Evolutionary conservation across 495 filamentous ascomycete species (phyloP), one percentile per base, ranked within the genome.

Genomic region (Penicillium odoratum): DNA sequence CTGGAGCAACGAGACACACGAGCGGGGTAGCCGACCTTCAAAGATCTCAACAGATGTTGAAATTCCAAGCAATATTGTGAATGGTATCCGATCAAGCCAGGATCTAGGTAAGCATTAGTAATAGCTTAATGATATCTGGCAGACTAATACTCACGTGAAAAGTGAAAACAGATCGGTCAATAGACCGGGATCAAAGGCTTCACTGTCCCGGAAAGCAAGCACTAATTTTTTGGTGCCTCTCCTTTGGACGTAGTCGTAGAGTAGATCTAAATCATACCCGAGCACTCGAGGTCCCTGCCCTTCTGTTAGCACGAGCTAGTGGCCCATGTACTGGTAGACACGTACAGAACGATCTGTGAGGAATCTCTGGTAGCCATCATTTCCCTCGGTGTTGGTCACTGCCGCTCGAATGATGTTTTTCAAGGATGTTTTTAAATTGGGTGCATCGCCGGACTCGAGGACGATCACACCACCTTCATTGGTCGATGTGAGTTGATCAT

Each of bases 41-140:
- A 98, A 95, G 11, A 93, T 79, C 54, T 96, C 92, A 11, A 94
- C 82, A 1, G 93, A 95, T 0, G 95, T 98, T 7, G 91, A 92
- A 44, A 98, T 84, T 21, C 92, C 92, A 59, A 98, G 90, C 13
- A 98, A 73, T 4, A 95, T 75, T 3, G 91, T 85, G 59, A 98
- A 92, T 8, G 90, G 92, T 63, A 97, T 92, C n/a, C 93, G 88
- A 70, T 92, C 85, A 45, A 84, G 73, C 89, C 94, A 97, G 9
- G 89, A 91, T 61, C 91, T 93, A 58, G 9, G 8, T 26, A 53
- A n/a, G 60, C 51, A 43, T 71, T 29, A 69, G 55, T 48, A 40
- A 52, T 58, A 59, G 16, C 18, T 40, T 57, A 31, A 25, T 8
- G 11, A 10, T 13, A 21, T 16, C 10, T 38, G 15, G 16, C 16